Percentiles rank a stretch among this genome's conserved stretches.
phyloP scores from a whole-genome alignment of 2,329 filamentous ascomycete genomes.

The Ceratocystis colombiana region DNA sequence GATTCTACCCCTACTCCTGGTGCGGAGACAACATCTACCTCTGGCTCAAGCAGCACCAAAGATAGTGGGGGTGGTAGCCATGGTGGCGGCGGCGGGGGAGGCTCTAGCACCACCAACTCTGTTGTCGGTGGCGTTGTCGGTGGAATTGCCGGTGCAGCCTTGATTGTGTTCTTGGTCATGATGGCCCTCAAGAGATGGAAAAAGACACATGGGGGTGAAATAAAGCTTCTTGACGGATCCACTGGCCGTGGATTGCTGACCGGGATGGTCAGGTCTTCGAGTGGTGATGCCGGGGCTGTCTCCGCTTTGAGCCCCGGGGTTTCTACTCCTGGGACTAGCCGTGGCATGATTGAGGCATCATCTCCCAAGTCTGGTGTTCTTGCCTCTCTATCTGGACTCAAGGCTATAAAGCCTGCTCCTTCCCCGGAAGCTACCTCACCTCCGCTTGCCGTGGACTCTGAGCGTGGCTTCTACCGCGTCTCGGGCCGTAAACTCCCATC shows the following conservation, averaged over 20 bases:
- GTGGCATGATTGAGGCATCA: constrained; percentile 13
- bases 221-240: constrained; percentile 37
- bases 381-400: constrained; percentile 24
- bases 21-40: constrained; percentile 26
- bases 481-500: constrained; percentile 56
- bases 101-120: constrained; percentile 26
- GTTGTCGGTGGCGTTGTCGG: constrained; percentile 50
- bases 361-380: constrained; percentile 22
- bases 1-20: constrained; percentile 27
- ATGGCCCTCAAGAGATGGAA: constrained; percentile 44
- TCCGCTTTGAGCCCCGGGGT: constrained; percentile 26
- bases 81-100: background rate
- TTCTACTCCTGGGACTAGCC: constrained; percentile 29
- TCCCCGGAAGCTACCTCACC: constrained; percentile 25
- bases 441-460: constrained; percentile 33
- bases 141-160: constrained; percentile 47
- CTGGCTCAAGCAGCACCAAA: background rate
- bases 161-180: constrained; percentile 46
- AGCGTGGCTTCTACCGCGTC: constrained; percentile 54
- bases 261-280: constrained; percentile 26
- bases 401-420: constrained; percentile 24
- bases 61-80: background rate
- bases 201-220: constrained; percentile 40
- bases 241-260: constrained; percentile 27
- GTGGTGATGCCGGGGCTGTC: constrained; percentile 27